Evolutionary conservation across 2,329 filamentous ascomycete species (phyloP).

Genomic region (Fusarium annulatum): DNA sequence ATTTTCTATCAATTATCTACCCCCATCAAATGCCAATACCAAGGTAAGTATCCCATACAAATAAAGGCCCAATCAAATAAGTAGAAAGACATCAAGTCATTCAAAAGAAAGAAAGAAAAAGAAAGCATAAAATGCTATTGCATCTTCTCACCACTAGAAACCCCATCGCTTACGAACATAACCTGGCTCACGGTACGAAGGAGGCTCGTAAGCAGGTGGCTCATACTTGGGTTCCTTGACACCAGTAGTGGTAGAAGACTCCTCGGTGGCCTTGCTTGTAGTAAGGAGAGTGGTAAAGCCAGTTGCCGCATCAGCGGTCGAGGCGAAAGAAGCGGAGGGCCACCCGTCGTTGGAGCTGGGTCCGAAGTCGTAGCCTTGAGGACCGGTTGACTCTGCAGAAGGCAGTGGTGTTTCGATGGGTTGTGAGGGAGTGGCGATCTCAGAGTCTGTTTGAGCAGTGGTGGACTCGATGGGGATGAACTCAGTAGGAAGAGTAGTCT

Average conservation of each 20-base stretch:
- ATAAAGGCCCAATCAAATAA: conserved; percentile 4
- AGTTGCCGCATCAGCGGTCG: conserved; percentile 18
- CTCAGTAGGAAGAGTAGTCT: not conserved
- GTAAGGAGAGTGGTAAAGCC: conserved; percentile 42
- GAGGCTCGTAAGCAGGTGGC: conserved; percentile 41
- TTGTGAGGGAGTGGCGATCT: not conserved
- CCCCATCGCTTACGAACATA: conserved; percentile 40
- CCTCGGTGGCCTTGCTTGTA: conserved; percentile 31
- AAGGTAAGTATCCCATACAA: conserved; percentile 1
- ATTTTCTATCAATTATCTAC: conserved; percentile 38
- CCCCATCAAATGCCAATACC: not conserved
- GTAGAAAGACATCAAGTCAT: conserved; percentile 21
- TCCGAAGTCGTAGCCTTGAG: conserved; percentile 32
- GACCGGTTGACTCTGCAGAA: not conserved
- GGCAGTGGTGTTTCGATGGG: not conserved
- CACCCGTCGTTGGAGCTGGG: conserved; percentile 13
- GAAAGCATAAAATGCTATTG: not conserved
- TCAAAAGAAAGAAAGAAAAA: conserved; percentile 19
- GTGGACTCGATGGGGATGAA: conserved; percentile 7
- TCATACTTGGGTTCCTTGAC: conserved; percentile 29
- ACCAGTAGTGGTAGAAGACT: not conserved
- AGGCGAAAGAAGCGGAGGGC: conserved; percentile 18
- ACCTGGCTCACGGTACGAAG: conserved; percentile 33
- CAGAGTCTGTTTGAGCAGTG: not conserved
- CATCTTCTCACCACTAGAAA: conserved; percentile 12